These are phyloP conservation scores for Aureobasidium sp. DNA, from an alignment of 2,329 filamentous ascomycete species.

Conservation along the genomic window DNA sequence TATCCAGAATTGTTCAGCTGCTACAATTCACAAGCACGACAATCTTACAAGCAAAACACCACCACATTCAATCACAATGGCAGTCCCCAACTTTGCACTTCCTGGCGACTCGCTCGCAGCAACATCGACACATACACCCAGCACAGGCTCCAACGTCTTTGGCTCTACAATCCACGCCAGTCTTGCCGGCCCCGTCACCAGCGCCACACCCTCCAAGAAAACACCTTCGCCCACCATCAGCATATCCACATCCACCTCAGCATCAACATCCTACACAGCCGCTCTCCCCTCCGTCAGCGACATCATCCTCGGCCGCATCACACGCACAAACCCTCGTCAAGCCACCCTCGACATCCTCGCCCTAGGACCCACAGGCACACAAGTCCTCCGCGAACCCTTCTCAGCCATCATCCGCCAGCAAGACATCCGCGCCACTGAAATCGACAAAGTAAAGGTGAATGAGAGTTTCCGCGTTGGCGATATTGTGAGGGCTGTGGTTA, in stretches of 20 bases:
- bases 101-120: conserved; percentile 76
- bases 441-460: conserved; percentile 85
- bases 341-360: conserved; percentile 80
- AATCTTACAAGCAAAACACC: background rate
- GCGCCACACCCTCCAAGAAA: conserved; percentile 44
- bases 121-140: conserved; percentile 57
- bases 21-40: background rate
- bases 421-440: conserved; percentile 90
- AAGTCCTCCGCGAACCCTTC: conserved; percentile 21
- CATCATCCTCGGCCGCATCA: conserved; percentile 74
- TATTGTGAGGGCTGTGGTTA: conserved; percentile 77
- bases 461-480: conserved; percentile 91
- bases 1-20: background rate
- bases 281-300: conserved; percentile 77
- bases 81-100: conserved; percentile 46
- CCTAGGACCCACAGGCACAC: conserved; percentile 48
- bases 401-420: conserved; percentile 42
- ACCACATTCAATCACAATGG: background rate
- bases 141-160: conserved; percentile 77
- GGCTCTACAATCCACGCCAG: conserved; percentile 70
- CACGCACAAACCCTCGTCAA: conserved; percentile 75
- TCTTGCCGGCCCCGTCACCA: conserved; percentile 55
- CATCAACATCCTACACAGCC: conserved; percentile 37
- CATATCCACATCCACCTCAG: conserved; percentile 16
- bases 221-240: conserved; percentile 30